phyloP scores from a whole-genome alignment of 2,329 filamentous ascomycete species.

The Metarhizium album region DNA sequence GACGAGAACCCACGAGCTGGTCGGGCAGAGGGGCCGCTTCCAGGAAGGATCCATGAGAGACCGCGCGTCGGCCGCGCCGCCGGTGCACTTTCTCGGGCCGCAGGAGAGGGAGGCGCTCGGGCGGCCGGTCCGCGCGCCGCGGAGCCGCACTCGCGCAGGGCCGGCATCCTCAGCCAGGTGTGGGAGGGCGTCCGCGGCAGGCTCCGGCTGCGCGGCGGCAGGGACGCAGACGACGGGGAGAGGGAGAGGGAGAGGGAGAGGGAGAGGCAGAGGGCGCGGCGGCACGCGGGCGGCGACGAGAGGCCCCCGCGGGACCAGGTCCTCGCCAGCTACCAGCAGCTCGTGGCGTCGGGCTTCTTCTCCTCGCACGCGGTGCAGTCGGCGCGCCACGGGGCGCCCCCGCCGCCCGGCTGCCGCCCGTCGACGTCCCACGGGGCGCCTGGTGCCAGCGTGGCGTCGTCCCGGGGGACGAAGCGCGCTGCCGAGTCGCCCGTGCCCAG shows the following conservation, averaged over 20 bases:
- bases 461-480: slow-evolving; percentile 40
- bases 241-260: slow-evolving; percentile 5
- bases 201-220: slow-evolving; percentile 19
- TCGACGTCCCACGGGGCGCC: slow-evolving; percentile 10
- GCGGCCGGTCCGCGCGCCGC: slow-evolving; percentile 11
- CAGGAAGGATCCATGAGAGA: slow-evolving; percentile 82
- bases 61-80: slow-evolving; percentile 60
- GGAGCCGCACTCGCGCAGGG: no score
- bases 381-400: slow-evolving; percentile 28
- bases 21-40: slow-evolving; percentile 39
- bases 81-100: slow-evolving; percentile 50
- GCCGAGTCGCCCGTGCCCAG: slow-evolving; percentile 22
- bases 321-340: slow-evolving; percentile 43
- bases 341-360: slow-evolving; percentile 49
- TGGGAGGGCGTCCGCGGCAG: slow-evolving; percentile 28
- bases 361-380: slow-evolving; percentile 46
- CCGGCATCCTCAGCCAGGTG: slow-evolving; percentile 25
- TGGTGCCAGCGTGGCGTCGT: slow-evolving; percentile 21
- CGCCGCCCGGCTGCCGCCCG: slow-evolving; percentile 10
- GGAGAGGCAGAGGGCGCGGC: no score
- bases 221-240: slow-evolving; percentile 15
- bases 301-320: slow-evolving; percentile 37
- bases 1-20: slow-evolving; percentile 20
- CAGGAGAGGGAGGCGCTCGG: slow-evolving; percentile 22
- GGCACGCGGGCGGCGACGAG: slow-evolving; percentile 9